Evolutionary conservation across 2,329 filamentous ascomycete genomes (phyloP).

Genomic region (Tolypocladium ovalisporum): DNA sequence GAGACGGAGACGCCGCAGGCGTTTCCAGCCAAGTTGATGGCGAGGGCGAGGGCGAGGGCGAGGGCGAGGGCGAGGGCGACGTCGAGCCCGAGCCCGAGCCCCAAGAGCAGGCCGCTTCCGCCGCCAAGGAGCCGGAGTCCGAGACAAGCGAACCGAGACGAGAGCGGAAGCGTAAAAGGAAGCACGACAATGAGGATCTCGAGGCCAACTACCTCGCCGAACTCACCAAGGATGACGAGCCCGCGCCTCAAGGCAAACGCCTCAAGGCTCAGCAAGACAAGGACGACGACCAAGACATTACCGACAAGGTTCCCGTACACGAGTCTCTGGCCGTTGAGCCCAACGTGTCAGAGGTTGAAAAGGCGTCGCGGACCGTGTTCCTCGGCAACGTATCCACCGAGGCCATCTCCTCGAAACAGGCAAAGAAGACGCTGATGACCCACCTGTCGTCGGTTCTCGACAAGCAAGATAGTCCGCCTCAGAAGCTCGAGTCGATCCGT

Average conservation of each 20-base stretch:
- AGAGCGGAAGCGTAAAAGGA: conserved; percentile 56
- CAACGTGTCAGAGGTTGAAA: conserved; percentile 59
- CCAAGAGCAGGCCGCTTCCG: conserved; percentile 13
- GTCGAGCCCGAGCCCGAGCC: conserved; percentile 7
- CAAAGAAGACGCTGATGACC: conserved; percentile 64
- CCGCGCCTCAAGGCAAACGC: conserved; percentile 44
- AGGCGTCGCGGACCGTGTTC: conserved; percentile 84
- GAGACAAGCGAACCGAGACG: conserved; percentile 20
- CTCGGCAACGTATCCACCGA: conserved; percentile 79
- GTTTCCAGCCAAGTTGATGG: conserved; percentile 17
- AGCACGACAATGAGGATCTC: conserved; percentile 56
- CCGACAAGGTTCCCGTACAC: conserved; percentile 38
- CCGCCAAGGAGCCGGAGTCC: conserved; percentile 21
- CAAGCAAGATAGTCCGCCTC: conserved; percentile 37
- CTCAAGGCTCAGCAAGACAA: conserved; percentile 29
- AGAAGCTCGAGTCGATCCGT: conserved; percentile 80
- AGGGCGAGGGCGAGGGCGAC: conserved; percentile 12
- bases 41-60: conserved; percentile 12
- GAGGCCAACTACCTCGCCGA: conserved; percentile 61
- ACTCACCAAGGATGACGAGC: conserved; percentile 48
- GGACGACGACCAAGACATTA: conserved; percentile 27
- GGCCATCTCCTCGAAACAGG: conserved; percentile 71
- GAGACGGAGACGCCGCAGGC: conserved; percentile 16
- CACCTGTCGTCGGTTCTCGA: conserved; percentile 71
- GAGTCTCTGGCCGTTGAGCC: conserved; percentile 43